These are phyloP conservation scores for Coniochaeta sp. DNA, from an alignment of 2,329 filamentous ascomycete species.

Conservation along the genomic window DNA sequence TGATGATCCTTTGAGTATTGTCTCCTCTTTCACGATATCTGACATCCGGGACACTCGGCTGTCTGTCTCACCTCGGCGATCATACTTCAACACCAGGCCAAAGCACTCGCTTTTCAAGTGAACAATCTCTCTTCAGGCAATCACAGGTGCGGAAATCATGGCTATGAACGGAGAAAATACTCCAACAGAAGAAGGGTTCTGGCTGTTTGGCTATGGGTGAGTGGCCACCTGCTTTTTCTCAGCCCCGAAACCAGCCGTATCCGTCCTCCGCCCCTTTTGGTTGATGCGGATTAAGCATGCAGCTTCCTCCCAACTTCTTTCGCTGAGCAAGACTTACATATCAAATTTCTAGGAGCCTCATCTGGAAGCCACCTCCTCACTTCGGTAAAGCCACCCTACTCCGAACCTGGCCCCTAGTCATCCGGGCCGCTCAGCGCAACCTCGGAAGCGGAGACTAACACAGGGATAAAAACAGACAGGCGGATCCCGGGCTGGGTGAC, in stretches of 20 bases:
- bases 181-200: conserved; percentile 59
- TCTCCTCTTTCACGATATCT: no score
- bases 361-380: conserved; percentile 96
- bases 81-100: background rate
- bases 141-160: conserved; percentile 21
- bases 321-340: background rate
- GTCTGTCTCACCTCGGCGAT: background rate
- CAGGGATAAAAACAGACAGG: conserved; percentile 50
- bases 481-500: conserved; percentile 84
- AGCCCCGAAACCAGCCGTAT: background rate
- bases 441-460: background rate
- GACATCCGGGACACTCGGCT: background rate
- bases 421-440: background rate
- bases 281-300: background rate
- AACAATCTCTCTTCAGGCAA: background rate
- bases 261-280: background rate
- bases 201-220: conserved; percentile 95
- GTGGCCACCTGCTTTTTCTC: conserved; percentile 2
- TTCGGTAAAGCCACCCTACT: conserved; percentile 55
- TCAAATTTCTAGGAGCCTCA: conserved; percentile 61
- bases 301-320: background rate
- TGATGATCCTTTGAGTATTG: background rate
- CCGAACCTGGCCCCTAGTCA: conserved; percentile 4
- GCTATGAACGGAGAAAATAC: conserved; percentile 17
- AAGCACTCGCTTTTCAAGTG: background rate